phyloP scores from a whole-genome alignment of 129 eudicot species.

The Flaveria bidentis region DNA sequence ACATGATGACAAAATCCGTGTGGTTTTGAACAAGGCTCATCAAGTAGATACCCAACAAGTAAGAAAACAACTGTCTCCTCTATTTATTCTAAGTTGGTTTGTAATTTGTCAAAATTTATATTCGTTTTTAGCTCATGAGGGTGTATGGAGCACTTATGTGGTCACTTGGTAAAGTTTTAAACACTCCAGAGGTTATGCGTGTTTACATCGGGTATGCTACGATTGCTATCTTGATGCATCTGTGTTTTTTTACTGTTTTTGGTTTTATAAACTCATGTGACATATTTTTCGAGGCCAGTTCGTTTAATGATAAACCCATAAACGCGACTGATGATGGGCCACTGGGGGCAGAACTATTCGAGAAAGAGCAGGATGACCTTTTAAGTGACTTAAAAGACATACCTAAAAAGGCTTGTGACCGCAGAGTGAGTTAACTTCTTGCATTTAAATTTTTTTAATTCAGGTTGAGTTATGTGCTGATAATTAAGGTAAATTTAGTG shows the following conservation, averaged over 20 bases:
- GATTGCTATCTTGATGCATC: neutral
- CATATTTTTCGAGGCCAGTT: conserved; percentile 40
- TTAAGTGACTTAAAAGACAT: conserved; percentile 81
- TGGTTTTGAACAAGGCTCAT: conserved; percentile 93
- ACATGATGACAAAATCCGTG: conserved; percentile 94
- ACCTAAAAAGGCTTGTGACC: conserved; percentile 98
- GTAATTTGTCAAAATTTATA: neutral
- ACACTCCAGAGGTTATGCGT: conserved; percentile 91
- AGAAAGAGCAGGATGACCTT: conserved; percentile 93
- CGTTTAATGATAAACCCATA: conserved; percentile 88
- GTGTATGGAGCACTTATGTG: conserved; percentile 98
- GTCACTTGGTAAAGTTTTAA: conserved; percentile 95
- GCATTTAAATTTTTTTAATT: neutral
- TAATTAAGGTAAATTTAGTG: neutral
- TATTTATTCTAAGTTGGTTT: neutral
- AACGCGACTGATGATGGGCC: conserved; percentile 64
- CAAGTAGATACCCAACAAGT: conserved; percentile 99
- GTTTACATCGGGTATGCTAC: conserved; percentile 85
- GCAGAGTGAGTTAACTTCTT: conserved; percentile 62
- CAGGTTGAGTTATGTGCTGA: neutral
- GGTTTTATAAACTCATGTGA: neutral
- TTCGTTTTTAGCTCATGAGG: conserved; percentile 70
- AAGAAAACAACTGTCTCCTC: conserved; percentile 15
- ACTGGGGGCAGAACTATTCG: conserved; percentile 74
- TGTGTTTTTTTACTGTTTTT: conserved; percentile 3